Conservation (phyloP, 345 rosid species). For the Draba incana region DNA sequence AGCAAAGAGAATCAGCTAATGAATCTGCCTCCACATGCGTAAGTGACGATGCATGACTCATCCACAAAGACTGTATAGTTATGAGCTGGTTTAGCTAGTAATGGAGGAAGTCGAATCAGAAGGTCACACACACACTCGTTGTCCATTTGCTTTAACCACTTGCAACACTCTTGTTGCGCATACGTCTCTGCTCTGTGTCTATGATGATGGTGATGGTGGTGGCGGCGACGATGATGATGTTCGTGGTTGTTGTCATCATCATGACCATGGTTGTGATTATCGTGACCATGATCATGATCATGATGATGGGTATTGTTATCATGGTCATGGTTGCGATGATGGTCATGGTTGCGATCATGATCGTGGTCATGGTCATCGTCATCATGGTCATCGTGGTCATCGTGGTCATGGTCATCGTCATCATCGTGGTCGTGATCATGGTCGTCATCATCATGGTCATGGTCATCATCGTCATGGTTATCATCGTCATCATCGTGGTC, state of each 20-base stretch:
- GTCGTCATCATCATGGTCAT: slow-evolving; percentile 11
- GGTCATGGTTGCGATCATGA: not conserved
- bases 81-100: slow-evolving; percentile 71
- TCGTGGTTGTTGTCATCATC: slow-evolving; percentile 21
- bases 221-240: not conserved
- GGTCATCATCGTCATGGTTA: not conserved
- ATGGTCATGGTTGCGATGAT: not conserved
- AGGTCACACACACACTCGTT: slow-evolving; percentile 75
- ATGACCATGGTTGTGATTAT: slow-evolving; percentile 3
- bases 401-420: slow-evolving; percentile 2
- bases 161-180: slow-evolving; percentile 63
- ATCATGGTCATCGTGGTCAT: slow-evolving; percentile 7
- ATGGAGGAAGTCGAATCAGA: slow-evolving; percentile 70
- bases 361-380: not conserved
- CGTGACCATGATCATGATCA: slow-evolving; percentile 11
- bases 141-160: slow-evolving; percentile 75
- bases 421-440: slow-evolving; percentile 12
- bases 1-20: slow-evolving; percentile 34
- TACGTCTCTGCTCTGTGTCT: slow-evolving; percentile 33
- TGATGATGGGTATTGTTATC: not conserved
- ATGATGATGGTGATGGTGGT: slow-evolving; percentile 37
- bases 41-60: slow-evolving; percentile 61
- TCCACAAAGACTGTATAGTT: slow-evolving; percentile 54
- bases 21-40: slow-evolving; percentile 56
- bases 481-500: not conserved